Percentiles rank a stretch among this genome's conserved stretches.
Evolutionary conservation across 75 land plant genomes (phyloP).

Genomic region (Pseudotsuga menziesii): DNA sequence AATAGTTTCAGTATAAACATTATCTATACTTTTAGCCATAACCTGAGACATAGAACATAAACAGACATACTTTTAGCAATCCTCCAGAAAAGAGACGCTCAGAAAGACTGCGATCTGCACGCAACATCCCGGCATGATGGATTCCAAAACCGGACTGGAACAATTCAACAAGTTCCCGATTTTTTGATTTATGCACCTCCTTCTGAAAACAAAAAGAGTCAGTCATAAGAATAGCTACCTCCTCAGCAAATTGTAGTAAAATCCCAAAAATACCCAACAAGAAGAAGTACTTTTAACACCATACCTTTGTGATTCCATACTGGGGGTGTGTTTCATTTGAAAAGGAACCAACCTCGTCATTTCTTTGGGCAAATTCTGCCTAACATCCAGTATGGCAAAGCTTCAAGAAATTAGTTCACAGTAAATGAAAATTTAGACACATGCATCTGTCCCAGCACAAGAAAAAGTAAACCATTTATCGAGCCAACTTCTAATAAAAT

Average conservation of each 20-base stretch:
- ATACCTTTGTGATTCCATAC: constrained; percentile 65
- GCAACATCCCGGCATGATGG: constrained; percentile 99
- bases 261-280: not conserved
- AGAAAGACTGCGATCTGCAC: constrained; percentile 83
- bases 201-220: constrained; percentile 46
- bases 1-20: not conserved
- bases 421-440: not conserved
- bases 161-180: constrained; percentile 69
- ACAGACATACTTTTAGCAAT: constrained; percentile 57
- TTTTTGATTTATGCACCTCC: constrained; percentile 86
- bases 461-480: not conserved
- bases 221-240: not conserved
- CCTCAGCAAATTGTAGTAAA: not conserved
- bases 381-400: constrained; percentile 15
- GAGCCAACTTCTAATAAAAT: not conserved
- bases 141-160: constrained; percentile 84
- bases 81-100: constrained; percentile 96
- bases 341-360: constrained; percentile 58
- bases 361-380: constrained; percentile 69
- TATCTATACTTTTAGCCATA: not conserved
- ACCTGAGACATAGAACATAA: not conserved
- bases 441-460: not conserved
- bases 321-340: constrained; percentile 70
- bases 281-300: not conserved
- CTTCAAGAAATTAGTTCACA: not conserved